Conservation (phyloP, 805 yeast species). For the Saccharomycopsis sp. region DNA sequence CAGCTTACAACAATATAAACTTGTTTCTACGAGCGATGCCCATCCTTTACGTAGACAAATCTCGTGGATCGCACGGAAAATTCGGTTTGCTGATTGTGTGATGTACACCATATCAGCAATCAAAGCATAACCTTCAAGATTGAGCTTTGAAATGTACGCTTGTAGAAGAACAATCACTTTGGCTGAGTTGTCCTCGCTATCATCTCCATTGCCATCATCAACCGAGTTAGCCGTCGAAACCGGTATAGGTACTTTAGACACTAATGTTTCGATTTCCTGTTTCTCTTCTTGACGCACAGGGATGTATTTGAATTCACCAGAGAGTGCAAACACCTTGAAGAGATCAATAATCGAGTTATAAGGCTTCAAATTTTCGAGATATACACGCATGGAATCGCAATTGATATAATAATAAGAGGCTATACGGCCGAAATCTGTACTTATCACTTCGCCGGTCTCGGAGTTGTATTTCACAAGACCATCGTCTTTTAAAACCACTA, state of each 20-base stretch:
- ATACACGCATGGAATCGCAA: slow-evolving; percentile 63
- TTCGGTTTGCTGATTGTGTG: slow-evolving; percentile 87
- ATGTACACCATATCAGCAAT: slow-evolving; percentile 90
- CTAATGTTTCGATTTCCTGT: slow-evolving; percentile 58
- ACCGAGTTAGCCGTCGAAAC: slow-evolving; percentile 28
- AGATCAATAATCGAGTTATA: slow-evolving; percentile 66
- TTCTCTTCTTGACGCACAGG: slow-evolving; percentile 86
- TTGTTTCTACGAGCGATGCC: slow-evolving; percentile 52
- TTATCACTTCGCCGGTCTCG: slow-evolving; percentile 38
- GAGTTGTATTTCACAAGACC: slow-evolving; percentile 57
- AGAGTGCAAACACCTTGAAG: slow-evolving; percentile 65
- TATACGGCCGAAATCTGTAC: slow-evolving; percentile 73
- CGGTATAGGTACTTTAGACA: slow-evolving; percentile 81
- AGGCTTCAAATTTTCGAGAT: slow-evolving; percentile 53
- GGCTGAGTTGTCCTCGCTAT: slow-evolving; percentile 61
- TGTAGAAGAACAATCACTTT: slow-evolving; percentile 79
- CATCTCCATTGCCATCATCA: slow-evolving; percentile 41
- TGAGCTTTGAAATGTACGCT: slow-evolving; percentile 72
- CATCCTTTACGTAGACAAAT: slow-evolving; percentile 64
- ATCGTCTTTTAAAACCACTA: slow-evolving; percentile 47
- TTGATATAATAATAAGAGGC: slow-evolving; percentile 84
- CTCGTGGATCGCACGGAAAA: slow-evolving; percentile 80
- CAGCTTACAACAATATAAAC: slow-evolving; percentile 68
- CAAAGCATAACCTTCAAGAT: slow-evolving; percentile 81
- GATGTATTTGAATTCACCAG: slow-evolving; percentile 80